phyloP scores from a whole-genome alignment of 495 filamentous ascomycete genomes.

The Penicillium goetzii region DNA sequence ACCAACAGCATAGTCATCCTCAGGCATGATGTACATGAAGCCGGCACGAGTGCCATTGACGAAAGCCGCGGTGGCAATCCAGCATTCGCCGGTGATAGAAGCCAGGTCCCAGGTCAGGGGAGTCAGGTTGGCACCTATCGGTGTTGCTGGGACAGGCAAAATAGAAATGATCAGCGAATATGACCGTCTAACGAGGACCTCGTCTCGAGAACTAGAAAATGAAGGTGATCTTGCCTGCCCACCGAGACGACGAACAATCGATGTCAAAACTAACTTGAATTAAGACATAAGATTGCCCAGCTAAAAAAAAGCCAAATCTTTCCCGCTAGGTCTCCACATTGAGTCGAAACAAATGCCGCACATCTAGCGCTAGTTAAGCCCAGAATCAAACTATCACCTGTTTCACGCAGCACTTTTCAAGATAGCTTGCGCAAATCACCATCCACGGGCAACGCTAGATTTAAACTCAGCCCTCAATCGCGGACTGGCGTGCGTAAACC shows the following conservation, averaged over 20 bases:
- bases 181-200: neutral
- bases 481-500: neutral
- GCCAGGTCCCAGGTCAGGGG: conserved; percentile 21
- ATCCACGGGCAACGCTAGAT: neutral
- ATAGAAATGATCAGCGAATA: neutral
- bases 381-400: neutral
- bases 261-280: too few relatives aligned
- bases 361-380: too few relatives aligned
- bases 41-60: conserved; percentile 22
- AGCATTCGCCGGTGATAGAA: conserved; percentile 23
- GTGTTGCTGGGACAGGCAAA: conserved; percentile 16
- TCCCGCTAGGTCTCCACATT: too few relatives aligned
- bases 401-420: neutral
- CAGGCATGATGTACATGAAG: conserved; percentile 20
- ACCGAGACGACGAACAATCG: too few relatives aligned
- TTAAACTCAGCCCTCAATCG: neutral
- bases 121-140: conserved; percentile 9
- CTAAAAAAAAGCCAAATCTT: too few relatives aligned
- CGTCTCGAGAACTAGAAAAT: too few relatives aligned
- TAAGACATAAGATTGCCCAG: too few relatives aligned
- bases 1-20: conserved; percentile 17
- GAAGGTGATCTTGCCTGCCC: too few relatives aligned
- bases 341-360: too few relatives aligned
- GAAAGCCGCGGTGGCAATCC: conserved; percentile 24
- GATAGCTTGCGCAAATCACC: neutral